Evolutionary conservation across 345 rosid genomes (phyloP).

Genomic region (Gossypium raimondii): DNA sequence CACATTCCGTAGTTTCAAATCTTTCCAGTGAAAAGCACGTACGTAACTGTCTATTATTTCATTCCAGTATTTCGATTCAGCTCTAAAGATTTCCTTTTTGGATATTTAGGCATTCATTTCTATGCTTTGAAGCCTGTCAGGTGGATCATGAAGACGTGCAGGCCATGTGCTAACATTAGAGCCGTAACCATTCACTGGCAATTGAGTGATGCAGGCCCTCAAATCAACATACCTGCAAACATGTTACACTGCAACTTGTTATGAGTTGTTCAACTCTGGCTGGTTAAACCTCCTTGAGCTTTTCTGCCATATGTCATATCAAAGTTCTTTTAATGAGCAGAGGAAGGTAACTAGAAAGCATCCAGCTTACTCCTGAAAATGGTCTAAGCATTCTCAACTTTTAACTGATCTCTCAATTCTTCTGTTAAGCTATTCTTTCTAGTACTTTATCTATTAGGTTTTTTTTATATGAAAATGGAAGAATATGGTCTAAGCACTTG

Average conservation of each 20-base stretch:
- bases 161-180: conserved; percentile 60
- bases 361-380: not conserved
- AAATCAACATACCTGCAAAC: conserved; percentile 47
- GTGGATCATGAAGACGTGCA: conserved; percentile 53
- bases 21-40: conserved; percentile 50
- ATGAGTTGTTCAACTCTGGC: not conserved
- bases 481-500: not conserved
- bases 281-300: not conserved
- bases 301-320: not conserved
- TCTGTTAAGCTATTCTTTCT: not conserved
- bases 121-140: conserved; percentile 56
- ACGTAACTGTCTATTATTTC: conserved; percentile 48
- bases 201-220: conserved; percentile 43
- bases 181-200: conserved; percentile 52
- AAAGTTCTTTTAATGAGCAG: not conserved
- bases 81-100: conserved; percentile 55
- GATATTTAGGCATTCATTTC: conserved; percentile 54
- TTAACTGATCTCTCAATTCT: not conserved
- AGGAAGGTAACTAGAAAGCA: not conserved
- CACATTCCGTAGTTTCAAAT: conserved; percentile 46
- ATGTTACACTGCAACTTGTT: conserved; percentile 3
- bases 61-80: conserved; percentile 60
- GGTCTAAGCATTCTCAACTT: not conserved
- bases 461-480: not conserved
- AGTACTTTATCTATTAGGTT: not conserved